Evolutionary conservation across 768 basidiomycete genomes (phyloP).

Genomic region (Hypholoma fasciculare): DNA sequence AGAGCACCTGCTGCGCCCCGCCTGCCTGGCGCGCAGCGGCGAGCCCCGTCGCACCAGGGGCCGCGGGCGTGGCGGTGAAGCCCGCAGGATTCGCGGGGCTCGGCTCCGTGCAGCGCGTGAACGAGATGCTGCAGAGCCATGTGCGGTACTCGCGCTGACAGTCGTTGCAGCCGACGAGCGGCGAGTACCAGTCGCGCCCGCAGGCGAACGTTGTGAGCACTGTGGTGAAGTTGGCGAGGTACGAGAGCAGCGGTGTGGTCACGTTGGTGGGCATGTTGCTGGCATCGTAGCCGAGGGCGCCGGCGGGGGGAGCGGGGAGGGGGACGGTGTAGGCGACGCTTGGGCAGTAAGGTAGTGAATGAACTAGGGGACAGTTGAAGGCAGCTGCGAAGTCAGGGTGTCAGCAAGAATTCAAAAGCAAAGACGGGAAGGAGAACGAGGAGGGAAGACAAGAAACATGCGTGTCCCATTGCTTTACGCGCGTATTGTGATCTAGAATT

Average conservation of each 20-base stretch:
- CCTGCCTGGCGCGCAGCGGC: conserved; percentile 17
- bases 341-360: conserved; percentile 77
- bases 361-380: conserved; percentile 70
- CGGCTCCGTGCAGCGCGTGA: conserved; percentile 74
- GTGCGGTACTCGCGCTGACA: conserved; percentile 71
- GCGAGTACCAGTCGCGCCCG: conserved; percentile 79
- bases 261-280: conserved; percentile 50
- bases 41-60: conserved; percentile 31
- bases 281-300: conserved; percentile 44
- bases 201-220: conserved; percentile 75
- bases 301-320: conserved; percentile 48
- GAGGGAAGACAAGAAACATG: too few species aligned
- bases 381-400: conserved; percentile 37
- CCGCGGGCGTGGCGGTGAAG: conserved; percentile 30
- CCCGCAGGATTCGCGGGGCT: conserved; percentile 31
- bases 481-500: too few species aligned
- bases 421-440: too few species aligned
- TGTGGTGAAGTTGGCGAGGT: conserved; percentile 73
- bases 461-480: too few species aligned
- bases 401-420: too few species aligned
- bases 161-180: conserved; percentile 72
- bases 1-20: conserved; percentile 35
- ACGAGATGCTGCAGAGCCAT: conserved; percentile 76
- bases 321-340: conserved; percentile 69
- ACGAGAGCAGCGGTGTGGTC: conserved; percentile 51